Evolutionary conservation across 169 alveolate genomes (phyloP).

Genomic region (Cryptosporidium xiaoi): DNA sequence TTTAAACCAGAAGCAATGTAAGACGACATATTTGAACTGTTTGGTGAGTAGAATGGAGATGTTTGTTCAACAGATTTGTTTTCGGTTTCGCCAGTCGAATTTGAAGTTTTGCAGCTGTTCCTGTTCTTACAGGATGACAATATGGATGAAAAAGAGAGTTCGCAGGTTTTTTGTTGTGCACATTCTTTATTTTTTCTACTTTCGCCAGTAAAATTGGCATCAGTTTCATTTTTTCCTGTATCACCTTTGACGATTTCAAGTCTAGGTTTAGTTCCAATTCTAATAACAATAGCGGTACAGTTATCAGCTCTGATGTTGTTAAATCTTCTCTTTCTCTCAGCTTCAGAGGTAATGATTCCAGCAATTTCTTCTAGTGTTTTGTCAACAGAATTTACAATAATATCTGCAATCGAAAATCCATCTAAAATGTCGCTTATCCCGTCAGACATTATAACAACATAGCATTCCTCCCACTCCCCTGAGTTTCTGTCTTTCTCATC

Average conservation of each 20-base stretch:
- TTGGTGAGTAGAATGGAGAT: too few species aligned
- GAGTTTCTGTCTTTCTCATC: too few species aligned
- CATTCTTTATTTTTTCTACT: neutral
- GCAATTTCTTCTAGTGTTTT: constrained; percentile 36
- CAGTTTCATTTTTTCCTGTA: neutral
- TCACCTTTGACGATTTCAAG: neutral
- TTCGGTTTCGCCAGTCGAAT: neutral
- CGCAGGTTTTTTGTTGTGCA: too few species aligned
- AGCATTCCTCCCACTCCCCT: neutral
- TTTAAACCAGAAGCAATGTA: too few species aligned
- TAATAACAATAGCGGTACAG: constrained; percentile 46
- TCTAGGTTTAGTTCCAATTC: neutral
- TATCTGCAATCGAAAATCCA: constrained; percentile 55
- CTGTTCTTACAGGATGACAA: neutral
- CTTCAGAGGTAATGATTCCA: constrained; percentile 15
- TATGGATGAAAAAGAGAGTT: neutral
- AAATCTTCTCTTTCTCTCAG: constrained; percentile 49
- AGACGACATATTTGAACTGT: too few species aligned
- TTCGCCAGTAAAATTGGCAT: neutral
- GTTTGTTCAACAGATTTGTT: too few species aligned
- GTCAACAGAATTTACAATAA: constrained; percentile 17
- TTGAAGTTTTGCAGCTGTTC: neutral
- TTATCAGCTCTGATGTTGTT: constrained; percentile 47
- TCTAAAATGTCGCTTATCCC: constrained; percentile 64
- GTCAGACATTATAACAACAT: constrained; percentile 59